These are phyloP conservation scores for Lolium multiflorum DNA, from an alignment of 176 grass and related monocot species.

Conservation along the genomic window DNA sequence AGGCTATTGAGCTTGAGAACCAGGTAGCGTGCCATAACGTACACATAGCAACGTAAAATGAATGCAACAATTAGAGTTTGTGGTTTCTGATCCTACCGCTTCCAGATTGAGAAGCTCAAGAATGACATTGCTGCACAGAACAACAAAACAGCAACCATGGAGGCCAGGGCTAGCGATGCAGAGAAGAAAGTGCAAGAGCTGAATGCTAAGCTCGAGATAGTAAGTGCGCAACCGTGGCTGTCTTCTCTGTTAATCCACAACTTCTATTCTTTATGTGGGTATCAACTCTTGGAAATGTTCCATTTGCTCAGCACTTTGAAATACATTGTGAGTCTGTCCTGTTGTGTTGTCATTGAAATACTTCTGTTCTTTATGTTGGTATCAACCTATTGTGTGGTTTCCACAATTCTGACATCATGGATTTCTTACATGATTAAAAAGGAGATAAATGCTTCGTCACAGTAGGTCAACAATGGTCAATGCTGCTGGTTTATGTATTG, in stretches of 20 bases:
- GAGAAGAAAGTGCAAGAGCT: conserved; percentile 75
- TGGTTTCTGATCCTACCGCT: conserved; percentile 22
- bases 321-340: background rate
- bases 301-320: background rate
- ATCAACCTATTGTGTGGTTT: conserved; percentile 1
- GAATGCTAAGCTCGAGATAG: conserved; percentile 66
- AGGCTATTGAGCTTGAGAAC: conserved; percentile 64
- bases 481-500: background rate
- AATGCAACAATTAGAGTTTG: conserved; percentile 23
- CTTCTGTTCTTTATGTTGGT: conserved; percentile 11
- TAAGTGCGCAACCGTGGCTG: conserved; percentile 46
- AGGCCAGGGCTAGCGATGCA: conserved; percentile 52
- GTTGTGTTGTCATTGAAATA: background rate
- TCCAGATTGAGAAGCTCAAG: conserved; percentile 71
- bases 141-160: conserved; percentile 55
- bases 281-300: background rate
- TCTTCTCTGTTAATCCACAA: conserved; percentile 15
- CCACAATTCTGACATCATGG: conserved; percentile 7
- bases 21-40: conserved; percentile 53
- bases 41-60: background rate
- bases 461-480: background rate
- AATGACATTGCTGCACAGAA: conserved; percentile 61
- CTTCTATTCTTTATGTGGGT: conserved; percentile 1
- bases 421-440: conserved; percentile 34
- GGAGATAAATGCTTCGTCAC: background rate